Base-by-base conservation (phyloP, 202 grass and related monocot genomes). In the Setaria viridis region DNA sequence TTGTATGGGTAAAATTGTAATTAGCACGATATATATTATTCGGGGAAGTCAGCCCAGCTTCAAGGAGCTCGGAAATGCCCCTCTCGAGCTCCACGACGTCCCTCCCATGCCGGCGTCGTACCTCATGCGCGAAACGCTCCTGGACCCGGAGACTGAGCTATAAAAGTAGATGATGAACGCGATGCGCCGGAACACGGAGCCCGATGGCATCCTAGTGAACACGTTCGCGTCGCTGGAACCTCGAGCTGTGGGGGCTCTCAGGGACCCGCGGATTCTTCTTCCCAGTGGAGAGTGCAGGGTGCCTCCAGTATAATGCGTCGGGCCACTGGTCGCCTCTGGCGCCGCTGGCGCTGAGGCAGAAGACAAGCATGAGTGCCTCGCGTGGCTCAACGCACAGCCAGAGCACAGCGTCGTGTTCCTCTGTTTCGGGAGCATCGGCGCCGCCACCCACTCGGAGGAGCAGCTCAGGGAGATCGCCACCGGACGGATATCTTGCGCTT, bases 331-430 rank as follows among this genome's bases (percentile, higher is more conserved):
- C 7, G 19, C 12, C 1, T 50, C 39, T 0, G 6, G 29, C 0
- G 46, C 3, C 46, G 48, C 72, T 4, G 72, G 7, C 48, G 49
- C 14, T 0, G 8, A 3, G 46, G 7, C 3, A 32, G 8, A 5
- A 67, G 21, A 32, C 21, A 79, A 67, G 55, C 87, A 90, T 55
- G 80, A 85, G 54, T 92, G 87, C 72, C 71, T 94, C 15, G 48
- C 33, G 56, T 97, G 94, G 94, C 80, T 97, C 33, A 84, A 97
- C 85, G 9, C 2, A 77, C 92, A 92, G 30, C 90, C 90, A 0
- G 75, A 89, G 15, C 81, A 9, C 29, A 94, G 76, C 72, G 91
- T 92, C 21, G 88, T 97, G 55, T 97, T 92, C 80, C 83, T 97
- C 63, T 94, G 90, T 76, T 97, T 97, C 49, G 94, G 94, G 0